A percentile compares a stretch with the other conserved stretches of the same genome.
Conservation (phyloP, 768 basidiomycete species). For the Harrya chromipes region DNA sequence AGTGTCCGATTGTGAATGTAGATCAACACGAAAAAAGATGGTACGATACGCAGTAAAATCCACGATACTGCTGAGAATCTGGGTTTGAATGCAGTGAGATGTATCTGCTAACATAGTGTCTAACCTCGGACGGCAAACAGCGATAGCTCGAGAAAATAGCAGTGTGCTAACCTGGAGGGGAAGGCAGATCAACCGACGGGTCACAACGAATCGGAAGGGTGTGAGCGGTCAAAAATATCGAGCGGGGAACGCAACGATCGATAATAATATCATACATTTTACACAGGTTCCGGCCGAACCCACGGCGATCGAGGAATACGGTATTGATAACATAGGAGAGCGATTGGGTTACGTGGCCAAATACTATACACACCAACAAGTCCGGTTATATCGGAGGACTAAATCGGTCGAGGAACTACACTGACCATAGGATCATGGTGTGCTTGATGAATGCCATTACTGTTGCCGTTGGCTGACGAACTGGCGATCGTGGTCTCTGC, state of each 20-base stretch:
- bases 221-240: constrained; percentile 8
- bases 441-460: constrained; percentile 15
- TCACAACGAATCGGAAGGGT: constrained; percentile 4
- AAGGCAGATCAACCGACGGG: not conserved
- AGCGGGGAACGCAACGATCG: constrained; percentile 9
- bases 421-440: constrained; percentile 23
- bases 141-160: constrained; percentile 14
- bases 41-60: constrained; percentile 10
- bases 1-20: constrained; percentile 59
- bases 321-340: constrained; percentile 24
- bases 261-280: constrained; percentile 27
- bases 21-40: not conserved
- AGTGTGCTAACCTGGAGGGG: constrained; percentile 11
- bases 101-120: constrained; percentile 7
- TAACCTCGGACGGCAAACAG: constrained; percentile 9
- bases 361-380: constrained; percentile 15
- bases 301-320: constrained; percentile 18
- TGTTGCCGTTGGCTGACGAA: constrained; percentile 15
- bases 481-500: constrained; percentile 11
- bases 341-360: constrained; percentile 18
- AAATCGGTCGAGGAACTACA: not conserved
- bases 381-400: constrained; percentile 12
- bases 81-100: constrained; percentile 11
- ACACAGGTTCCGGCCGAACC: constrained; percentile 15
- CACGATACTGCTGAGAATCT: constrained; percentile 11